Percentiles rank a stretch among this genome's conserved stretches.
Conservation (phyloP, 179 eudicot species). For the Beta lomatogona region DNA sequence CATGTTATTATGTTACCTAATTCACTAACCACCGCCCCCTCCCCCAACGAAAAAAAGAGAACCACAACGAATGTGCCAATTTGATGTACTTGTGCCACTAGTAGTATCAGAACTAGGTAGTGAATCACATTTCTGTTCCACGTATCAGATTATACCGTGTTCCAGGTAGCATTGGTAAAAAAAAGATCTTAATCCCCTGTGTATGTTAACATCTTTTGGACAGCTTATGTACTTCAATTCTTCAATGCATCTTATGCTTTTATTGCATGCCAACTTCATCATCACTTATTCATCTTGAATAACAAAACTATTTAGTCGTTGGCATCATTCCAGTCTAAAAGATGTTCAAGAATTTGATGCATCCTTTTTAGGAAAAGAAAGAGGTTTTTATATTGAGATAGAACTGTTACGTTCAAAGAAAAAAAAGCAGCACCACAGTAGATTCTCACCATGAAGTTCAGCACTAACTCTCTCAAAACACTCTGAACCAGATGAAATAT, state of each 20-base stretch:
- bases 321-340: background rate
- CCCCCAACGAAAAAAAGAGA: too few relatives aligned
- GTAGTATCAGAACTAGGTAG: background rate
- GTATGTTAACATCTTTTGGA: background rate
- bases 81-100: background rate
- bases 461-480: constrained; percentile 89
- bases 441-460: constrained; percentile 71
- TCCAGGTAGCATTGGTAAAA: too few relatives aligned
- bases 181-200: background rate
- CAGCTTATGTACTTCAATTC: background rate
- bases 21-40: background rate
- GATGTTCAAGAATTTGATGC: background rate
- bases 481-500: constrained; percentile 73
- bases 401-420: background rate
- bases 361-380: too few relatives aligned
- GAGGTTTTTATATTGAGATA: constrained; percentile 4
- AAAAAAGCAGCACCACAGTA: constrained; percentile 6
- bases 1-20: background rate
- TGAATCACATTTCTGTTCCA: background rate
- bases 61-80: background rate
- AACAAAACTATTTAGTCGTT: background rate
- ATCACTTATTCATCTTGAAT: background rate
- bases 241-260: background rate
- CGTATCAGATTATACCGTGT: too few relatives aligned
- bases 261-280: background rate